These are phyloP conservation scores for Aureobasidium sp. DNA, from an alignment of 2,329 filamentous ascomycete genomes.

Conservation along the genomic window DNA sequence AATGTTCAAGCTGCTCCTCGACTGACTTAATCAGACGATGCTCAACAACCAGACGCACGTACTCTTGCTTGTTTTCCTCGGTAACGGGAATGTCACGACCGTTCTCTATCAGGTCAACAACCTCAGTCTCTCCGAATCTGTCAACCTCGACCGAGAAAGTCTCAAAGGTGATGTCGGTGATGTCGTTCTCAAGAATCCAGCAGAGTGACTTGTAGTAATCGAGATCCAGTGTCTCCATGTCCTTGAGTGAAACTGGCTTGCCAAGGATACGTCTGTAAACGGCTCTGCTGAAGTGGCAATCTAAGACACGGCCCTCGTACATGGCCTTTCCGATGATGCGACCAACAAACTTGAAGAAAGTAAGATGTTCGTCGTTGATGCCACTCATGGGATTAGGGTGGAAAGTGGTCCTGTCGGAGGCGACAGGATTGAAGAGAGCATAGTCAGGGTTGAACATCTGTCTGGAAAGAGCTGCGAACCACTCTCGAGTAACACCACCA, in stretches of 20 bases:
- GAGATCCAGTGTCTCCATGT: conserved; percentile 97
- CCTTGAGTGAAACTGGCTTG: conserved; percentile 92
- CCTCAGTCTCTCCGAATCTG: conserved; percentile 81
- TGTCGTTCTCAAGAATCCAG: conserved; percentile 99
- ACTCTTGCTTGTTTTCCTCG: conserved; percentile 97
- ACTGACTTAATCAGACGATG: conserved; percentile 88
- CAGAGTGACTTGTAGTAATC: conserved; percentile 98
- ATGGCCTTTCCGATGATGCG: conserved; percentile 97
- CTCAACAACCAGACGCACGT: conserved; percentile 88
- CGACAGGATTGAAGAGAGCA: conserved; percentile 90
- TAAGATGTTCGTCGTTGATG: conserved; percentile 89
- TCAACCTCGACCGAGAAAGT: conserved; percentile 93
- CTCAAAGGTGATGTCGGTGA: conserved; percentile 94
- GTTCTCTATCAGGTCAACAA: conserved; percentile 77
- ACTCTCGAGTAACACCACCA: conserved; percentile 93
- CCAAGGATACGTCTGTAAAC: conserved; percentile 97
- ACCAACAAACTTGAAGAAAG: conserved; percentile 99
- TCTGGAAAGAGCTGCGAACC: conserved; percentile 94
- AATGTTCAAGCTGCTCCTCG: conserved; percentile 86
- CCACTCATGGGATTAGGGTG: conserved; percentile 91
- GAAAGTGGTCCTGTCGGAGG: conserved; percentile 95
- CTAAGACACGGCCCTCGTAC: conserved; percentile 89
- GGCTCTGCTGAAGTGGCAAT: conserved; percentile 97
- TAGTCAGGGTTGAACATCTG: conserved; percentile 99
- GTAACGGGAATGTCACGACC: conserved; percentile 90